Evolutionary conservation across 768 basidiomycete species (phyloP), one percentile per base, ranked within the genome.

Genomic region (Mycena floridula): DNA sequence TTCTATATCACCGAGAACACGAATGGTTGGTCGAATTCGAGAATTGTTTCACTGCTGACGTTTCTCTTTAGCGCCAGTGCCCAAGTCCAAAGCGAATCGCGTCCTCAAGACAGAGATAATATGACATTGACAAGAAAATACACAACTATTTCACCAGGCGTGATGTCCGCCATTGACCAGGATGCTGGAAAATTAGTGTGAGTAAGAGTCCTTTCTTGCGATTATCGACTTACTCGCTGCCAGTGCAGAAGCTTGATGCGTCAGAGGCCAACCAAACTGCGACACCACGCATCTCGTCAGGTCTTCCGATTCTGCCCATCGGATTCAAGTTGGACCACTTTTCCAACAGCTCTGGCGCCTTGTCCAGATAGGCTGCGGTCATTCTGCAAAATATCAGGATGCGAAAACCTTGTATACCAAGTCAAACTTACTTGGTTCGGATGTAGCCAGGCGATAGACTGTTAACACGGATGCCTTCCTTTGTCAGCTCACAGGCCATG

Each of bases 1-100:
- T 93, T 94, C 66, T 95, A 93, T 65, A 76, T 97, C 56, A 93
- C 90, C 0, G 92, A 96, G 59, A 98, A 99, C 60, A 70, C 72
- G 6, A 91, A 94, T 55, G 95, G 95, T 93, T 48, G 32, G 55
- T 37, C 27, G 28, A 38, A 43, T 24, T 40, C 44, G 35, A 50
- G 22, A 24, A 35, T 26, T 23, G 44, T 28, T 44, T 16, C 42
- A 44, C 35, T 40, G 51, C 57, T 37, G 52, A 49, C 22, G 42
- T 35, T 36, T 39, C 45, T 20, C 40, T 48, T 38, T 51, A 98
- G 95, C 95, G 2, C 95, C 95, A 2, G 69, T 78, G 20, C 95
- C 95, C n/a, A 85, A 81, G 59, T 86, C 84, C 25, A 98, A 98
- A 59, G 69, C 76, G 3, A 87, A 87, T 47, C 76, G 95, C 20